Conservation (phyloP, 257 asterid genomes). For the Capsicum baccatum region DNA sequence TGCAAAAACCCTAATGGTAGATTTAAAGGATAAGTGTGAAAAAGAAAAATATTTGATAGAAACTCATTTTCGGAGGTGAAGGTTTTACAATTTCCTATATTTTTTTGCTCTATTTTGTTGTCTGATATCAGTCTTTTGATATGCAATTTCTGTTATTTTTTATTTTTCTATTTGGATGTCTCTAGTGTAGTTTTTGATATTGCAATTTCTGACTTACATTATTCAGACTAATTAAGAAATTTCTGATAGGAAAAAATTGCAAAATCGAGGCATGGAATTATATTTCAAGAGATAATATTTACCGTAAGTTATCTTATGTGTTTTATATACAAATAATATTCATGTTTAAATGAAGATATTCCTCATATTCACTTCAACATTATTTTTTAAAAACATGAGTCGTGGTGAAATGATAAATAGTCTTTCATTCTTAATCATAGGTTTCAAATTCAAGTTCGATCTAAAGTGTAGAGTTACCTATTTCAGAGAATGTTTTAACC, state of each 20-base stretch:
- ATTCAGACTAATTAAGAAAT: not conserved
- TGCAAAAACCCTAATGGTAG: not conserved
- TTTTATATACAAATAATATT: not conserved
- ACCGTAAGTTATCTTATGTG: not conserved
- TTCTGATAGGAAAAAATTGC: not conserved
- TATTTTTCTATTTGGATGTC: not conserved
- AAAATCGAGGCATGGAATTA: not conserved
- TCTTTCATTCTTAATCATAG: not conserved
- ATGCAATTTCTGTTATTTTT: not conserved
- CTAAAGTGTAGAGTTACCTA: too few relatives aligned
- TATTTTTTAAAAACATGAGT: too few relatives aligned
- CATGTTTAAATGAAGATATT: not conserved
- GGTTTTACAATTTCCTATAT: not conserved
- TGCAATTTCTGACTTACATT: not conserved
- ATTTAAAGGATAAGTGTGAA: not conserved
- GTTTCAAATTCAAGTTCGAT: too few relatives aligned
- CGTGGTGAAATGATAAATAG: not conserved
- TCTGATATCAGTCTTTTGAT: not conserved
- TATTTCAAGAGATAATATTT: not conserved
- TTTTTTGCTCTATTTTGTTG: not conserved
- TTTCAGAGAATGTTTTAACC: too few relatives aligned
- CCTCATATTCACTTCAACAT: too few relatives aligned
- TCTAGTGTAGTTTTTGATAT: not conserved
- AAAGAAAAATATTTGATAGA: not conserved
- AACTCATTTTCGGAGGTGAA: not conserved